These are phyloP conservation scores for Lophiotrema nucula DNA, from an alignment of 495 filamentous ascomycete species.

Conservation along the genomic window DNA sequence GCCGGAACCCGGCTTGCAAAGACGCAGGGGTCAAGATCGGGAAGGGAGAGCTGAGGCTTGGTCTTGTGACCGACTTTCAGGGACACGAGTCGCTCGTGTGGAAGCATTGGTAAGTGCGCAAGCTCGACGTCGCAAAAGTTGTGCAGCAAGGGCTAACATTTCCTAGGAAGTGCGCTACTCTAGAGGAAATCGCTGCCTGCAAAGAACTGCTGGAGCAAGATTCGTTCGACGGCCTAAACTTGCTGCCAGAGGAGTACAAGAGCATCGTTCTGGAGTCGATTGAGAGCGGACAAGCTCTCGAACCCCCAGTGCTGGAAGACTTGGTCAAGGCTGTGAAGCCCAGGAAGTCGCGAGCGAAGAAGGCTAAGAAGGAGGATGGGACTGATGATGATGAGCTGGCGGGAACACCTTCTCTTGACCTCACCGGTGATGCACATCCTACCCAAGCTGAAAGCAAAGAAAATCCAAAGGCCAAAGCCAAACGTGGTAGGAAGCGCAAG, in stretches of 20 bases:
- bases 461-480: background rate
- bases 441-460: no score
- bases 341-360: background rate
- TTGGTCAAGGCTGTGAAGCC: background rate
- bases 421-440: no score
- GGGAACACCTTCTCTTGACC: no score
- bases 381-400: no score
- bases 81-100: conserved; percentile 3
- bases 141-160: background rate
- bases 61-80: conserved; percentile 8
- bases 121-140: no score
- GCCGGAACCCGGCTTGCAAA: conserved; percentile 2
- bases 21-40: conserved; percentile 17
- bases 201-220: background rate
- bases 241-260: conserved; percentile 1
- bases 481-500: background rate
- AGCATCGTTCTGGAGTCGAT: background rate
- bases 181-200: background rate
- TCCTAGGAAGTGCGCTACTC: background rate
- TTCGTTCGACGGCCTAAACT: background rate
- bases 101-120: conserved; percentile 21
- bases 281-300: background rate
- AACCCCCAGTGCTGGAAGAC: background rate
- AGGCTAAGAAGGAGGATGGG: no score
- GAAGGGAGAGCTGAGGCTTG: conserved; percentile 20